Evolutionary conservation across 1,284 basidiomycete genomes (phyloP), one percentile per base, ranked within the genome.

Genomic region (Rhodotorula sp.): DNA sequence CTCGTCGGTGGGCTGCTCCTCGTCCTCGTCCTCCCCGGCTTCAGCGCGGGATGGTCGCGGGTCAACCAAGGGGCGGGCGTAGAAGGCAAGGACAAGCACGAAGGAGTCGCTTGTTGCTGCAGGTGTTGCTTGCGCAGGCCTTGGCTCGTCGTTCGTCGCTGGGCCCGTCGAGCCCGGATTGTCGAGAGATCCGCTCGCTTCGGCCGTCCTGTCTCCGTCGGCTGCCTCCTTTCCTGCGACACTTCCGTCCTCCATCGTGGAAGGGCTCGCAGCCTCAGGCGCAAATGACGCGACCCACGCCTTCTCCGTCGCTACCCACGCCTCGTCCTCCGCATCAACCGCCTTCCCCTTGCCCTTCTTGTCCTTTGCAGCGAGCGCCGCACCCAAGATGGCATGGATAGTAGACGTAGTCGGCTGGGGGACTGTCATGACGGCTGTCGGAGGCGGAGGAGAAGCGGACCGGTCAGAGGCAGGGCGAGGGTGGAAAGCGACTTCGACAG

Each of bases 331-430:
- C 8, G 66, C 52, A n/a, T 46, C 64, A 47, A 68, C 53, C 27
- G 51, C 64, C 47, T 70, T 74, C 0, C 63, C 63, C 56, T 74
- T 74, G 13, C 68, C 66, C 53, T 74, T 74, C 48, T 67, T 67
- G 58, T 74, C 71, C 13, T 66, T 49, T 3, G 58, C 29, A 22
- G 19, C 30, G 47, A 70, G 46, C 0, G 71, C 68, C 1, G 64
- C 34, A 0, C 29, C 11, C 15, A 74, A 57, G 4, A 66, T 61
- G 29, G 44, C 24, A 30, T 70, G 32, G 8, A 74, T 51, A 0
- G 51, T 27, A 0, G 64, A 48, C 2, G 54, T 59, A 2, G 70
- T 58, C 15, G 70, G 65, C 2, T 66, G 56, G 0, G 73, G 70
- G 20, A 49, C 55, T 8, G 64, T 55, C 20, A 51, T 64, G 57